phyloP scores from a whole-genome alignment of 2,329 filamentous ascomycete genomes.

The Botrytis galanthina region DNA sequence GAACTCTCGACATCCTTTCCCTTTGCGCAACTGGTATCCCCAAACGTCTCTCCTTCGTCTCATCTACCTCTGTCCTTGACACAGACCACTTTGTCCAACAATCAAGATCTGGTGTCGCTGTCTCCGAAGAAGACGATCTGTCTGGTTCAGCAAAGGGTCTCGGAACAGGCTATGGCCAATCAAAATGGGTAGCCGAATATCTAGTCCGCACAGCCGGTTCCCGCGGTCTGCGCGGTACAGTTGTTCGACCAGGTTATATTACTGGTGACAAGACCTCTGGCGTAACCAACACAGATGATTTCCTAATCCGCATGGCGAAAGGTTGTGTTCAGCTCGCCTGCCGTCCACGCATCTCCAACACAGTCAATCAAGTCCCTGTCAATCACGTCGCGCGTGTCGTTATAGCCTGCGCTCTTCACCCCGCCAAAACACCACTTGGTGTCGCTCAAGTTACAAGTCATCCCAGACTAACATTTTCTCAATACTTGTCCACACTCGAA shows the following conservation, averaged over 20 bases:
- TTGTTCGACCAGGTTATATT: slow-evolving; percentile 84
- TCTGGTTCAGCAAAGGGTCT: slow-evolving; percentile 73
- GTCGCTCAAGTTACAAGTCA: slow-evolving; percentile 79
- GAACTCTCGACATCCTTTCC: slow-evolving; percentile 71
- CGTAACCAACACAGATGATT: slow-evolving; percentile 80
- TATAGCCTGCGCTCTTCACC: slow-evolving; percentile 57
- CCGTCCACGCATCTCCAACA: slow-evolving; percentile 77
- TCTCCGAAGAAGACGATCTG: slow-evolving; percentile 76
- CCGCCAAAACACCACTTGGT: slow-evolving; percentile 37
- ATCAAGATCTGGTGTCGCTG: slow-evolving; percentile 62
- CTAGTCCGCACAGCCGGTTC: slow-evolving; percentile 75
- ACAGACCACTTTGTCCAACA: slow-evolving; percentile 76
- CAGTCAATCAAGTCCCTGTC: slow-evolving; percentile 86
- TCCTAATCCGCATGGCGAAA: slow-evolving; percentile 82
- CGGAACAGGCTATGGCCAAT: slow-evolving; percentile 85
- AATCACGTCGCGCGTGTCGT: slow-evolving; percentile 80
- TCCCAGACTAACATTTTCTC: slow-evolving; percentile 73
- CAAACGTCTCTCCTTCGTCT: slow-evolving; percentile 79
- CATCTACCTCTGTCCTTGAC: slow-evolving; percentile 79
- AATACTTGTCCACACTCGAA: slow-evolving; percentile 69
- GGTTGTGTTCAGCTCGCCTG: slow-evolving; percentile 77
- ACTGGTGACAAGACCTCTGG: slow-evolving; percentile 70
- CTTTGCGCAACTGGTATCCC: slow-evolving; percentile 75
- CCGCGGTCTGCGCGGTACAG: slow-evolving; percentile 70
- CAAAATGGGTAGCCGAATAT: slow-evolving; percentile 74